Conservation (phyloP, 257 asterid species). For the Lycium barbarum region DNA sequence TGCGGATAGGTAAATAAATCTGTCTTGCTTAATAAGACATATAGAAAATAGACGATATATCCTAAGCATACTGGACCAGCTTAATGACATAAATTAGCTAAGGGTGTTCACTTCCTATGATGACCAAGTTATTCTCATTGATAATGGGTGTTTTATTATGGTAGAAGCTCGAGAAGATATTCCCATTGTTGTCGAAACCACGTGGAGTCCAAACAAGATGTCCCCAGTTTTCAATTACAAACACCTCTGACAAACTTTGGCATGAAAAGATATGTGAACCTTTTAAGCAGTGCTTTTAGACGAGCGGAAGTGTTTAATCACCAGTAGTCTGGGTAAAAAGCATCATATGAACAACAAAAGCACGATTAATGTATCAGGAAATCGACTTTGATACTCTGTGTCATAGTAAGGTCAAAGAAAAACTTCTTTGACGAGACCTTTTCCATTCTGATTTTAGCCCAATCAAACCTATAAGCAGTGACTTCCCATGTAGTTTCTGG, state of each 20-base stretch:
- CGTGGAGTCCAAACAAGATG: background rate
- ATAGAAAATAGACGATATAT: background rate
- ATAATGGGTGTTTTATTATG: background rate
- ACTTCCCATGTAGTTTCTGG: background rate
- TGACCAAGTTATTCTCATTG: background rate
- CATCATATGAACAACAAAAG: background rate
- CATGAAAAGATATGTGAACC: background rate
- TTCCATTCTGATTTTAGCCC: background rate
- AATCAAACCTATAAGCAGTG: background rate
- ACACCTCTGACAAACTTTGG: conserved; percentile 4
- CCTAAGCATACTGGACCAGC: background rate
- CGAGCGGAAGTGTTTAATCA: background rate
- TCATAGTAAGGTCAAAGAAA: background rate
- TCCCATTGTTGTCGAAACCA: background rate
- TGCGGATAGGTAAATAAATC: background rate
- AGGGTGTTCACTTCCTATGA: background rate
- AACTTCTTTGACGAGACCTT: background rate
- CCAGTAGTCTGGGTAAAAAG: background rate
- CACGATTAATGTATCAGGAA: background rate
- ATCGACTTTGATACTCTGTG: background rate
- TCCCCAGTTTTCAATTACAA: background rate
- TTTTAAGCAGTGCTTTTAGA: background rate
- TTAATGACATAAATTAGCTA: background rate
- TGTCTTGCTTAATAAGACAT: background rate
- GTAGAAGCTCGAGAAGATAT: background rate